Base-by-base conservation (phyloP, 345 rosid species). In the Cardamine chenopodiifolia region DNA sequence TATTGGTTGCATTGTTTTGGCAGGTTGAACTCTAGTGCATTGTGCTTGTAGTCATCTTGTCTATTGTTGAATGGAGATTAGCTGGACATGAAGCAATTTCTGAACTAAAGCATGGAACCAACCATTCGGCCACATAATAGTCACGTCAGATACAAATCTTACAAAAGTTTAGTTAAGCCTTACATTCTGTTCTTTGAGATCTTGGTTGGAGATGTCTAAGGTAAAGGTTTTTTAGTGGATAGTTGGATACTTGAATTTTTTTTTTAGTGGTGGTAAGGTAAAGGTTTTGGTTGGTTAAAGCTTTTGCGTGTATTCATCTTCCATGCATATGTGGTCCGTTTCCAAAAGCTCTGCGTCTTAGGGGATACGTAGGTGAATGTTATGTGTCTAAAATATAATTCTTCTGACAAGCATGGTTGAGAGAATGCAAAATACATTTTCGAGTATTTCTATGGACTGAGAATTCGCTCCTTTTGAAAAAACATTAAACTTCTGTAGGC, bases 201-300 rank as follows among this genome's bases (percentile, higher is more conserved):
- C 44, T 20, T 50, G 20, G 26, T 37, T 62, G 31, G 42, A 50
- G 69, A 62, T 50, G 8, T 28, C 17, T 8, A 2, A 71, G 40
- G 19, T 62, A 62, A 31, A 61, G n/a, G n/a, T n/a, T n/a, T n/a
- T n/a, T n/a, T n/a, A n/a, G n/a, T n/a, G n/a, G 50, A 61, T 49
- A 12, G 45, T 62, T 72, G 63, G 70, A 73, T 53, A 42, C 61
- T 2, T 62, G 59, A 48, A 48, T 59, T 47, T 10, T 59, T 17
- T 59, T 47, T 10, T 59, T 17, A 37, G 40, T 71, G 66, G 57
- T 70, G 45, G 15, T 57, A 17, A 56, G 48, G n/a, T 58, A 18
- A 58, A 17, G 48, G 63, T 26, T 47, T 29, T 58, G 48, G 12
- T 32, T 59, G 35, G 19, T n/a, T 47, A 15, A 70, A n/a, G 20